Conservation (phyloP, 2,329 filamentous ascomycete genomes). For the Fusarium gaditjirri region DNA sequence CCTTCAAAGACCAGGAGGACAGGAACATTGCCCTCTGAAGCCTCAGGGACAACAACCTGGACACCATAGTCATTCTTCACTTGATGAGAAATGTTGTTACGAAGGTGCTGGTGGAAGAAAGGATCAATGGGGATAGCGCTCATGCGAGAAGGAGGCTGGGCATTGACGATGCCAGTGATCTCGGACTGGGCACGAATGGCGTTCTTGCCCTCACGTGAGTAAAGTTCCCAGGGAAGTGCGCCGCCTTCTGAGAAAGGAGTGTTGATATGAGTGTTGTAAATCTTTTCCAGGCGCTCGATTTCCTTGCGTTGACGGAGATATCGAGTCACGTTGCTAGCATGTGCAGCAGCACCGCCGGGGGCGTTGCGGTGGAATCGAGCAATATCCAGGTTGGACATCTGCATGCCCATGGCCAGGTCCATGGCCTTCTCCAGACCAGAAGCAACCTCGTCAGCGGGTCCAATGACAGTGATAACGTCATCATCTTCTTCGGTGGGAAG, state of each 20-base stretch:
- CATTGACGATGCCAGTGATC: constrained; percentile 77
- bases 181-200: constrained; percentile 79
- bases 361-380: constrained; percentile 81
- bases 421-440: constrained; percentile 84
- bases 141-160: constrained; percentile 79
- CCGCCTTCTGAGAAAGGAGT: constrained; percentile 76
- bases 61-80: constrained; percentile 78
- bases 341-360: constrained; percentile 75
- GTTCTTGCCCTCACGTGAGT: constrained; percentile 87
- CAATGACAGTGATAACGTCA: constrained; percentile 86
- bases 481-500: constrained; percentile 82
- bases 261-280: constrained; percentile 88
- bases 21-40: constrained; percentile 66
- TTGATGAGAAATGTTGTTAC: constrained; percentile 69
- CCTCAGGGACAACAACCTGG: constrained; percentile 76
- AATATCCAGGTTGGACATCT: constrained; percentile 84
- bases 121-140: constrained; percentile 75
- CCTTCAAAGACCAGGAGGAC: constrained; percentile 82
- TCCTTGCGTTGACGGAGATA: constrained; percentile 87
- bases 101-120: constrained; percentile 81
- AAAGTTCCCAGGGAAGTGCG: constrained; percentile 86
- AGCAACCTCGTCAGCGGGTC: constrained; percentile 78
- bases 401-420: constrained; percentile 88
- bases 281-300: constrained; percentile 82
- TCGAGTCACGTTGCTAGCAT: constrained; percentile 86